Evolutionary conservation across 495 filamentous ascomycete species (phyloP).

Genomic region (Penicillium desertorum): DNA sequence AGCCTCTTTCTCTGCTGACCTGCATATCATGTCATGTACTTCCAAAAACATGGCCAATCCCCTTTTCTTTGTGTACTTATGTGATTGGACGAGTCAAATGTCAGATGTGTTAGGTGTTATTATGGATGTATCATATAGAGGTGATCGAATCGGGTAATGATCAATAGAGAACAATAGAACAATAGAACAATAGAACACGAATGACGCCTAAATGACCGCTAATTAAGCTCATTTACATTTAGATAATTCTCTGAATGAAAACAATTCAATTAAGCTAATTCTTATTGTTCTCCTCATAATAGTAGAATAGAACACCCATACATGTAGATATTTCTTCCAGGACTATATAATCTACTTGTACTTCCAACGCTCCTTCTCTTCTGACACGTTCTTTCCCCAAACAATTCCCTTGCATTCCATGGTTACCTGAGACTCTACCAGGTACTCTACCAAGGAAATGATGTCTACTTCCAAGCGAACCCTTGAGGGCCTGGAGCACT

Average conservation of each 20-base stretch:
- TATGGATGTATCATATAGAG: not conserved
- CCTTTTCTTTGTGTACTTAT: not conserved
- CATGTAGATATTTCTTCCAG: not conserved
- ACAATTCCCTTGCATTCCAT: not conserved
- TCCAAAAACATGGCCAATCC: not conserved
- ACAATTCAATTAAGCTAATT: too few relatives aligned
- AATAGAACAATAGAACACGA: not conserved
- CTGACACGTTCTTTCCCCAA: not conserved
- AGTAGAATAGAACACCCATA: not conserved
- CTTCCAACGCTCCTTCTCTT: not conserved
- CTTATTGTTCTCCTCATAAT: not conserved
- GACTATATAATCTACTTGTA: not conserved
- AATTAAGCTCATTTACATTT: not conserved
- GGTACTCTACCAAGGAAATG: not conserved
- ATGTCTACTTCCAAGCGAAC: not conserved
- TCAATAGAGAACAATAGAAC: not conserved
- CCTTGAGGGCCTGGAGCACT: not conserved
- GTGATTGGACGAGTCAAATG: not conserved
- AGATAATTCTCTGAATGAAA: not conserved
- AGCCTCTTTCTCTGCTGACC: not conserved
- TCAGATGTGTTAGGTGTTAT: too few relatives aligned
- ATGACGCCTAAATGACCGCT: not conserved
- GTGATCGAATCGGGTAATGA: not conserved
- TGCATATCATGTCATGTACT: conserved; percentile 1
- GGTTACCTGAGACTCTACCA: not conserved